Percentiles rank a stretch among this genome's conserved stretches.
phyloP scores from a whole-genome alignment of 2,329 filamentous ascomycete genomes.

The Raffaelea arxii region DNA sequence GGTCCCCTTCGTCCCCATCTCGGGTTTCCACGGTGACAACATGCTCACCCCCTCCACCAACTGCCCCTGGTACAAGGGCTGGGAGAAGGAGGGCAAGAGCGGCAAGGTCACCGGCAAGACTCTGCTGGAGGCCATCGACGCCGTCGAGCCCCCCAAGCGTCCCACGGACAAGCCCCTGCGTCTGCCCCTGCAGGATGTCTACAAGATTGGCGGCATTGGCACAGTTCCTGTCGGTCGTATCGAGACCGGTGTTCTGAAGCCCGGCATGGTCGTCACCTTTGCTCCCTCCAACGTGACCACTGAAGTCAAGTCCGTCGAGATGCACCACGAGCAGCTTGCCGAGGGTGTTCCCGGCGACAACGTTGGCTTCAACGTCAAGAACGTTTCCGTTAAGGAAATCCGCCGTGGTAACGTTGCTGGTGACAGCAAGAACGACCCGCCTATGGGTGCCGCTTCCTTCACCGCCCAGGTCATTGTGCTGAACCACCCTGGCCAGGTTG shows the following conservation, averaged over 20 bases:
- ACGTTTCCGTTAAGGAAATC: constrained; percentile 99
- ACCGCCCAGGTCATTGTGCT: constrained; percentile 99
- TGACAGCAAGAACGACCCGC: constrained; percentile 99
- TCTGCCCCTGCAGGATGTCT: constrained; percentile 99
- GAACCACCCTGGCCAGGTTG: constrained; percentile 99
- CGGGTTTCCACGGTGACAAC: constrained; percentile 99
- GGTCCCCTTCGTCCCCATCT: constrained; percentile 98
- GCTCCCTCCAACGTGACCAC: constrained; percentile 98
- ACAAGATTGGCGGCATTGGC: constrained; percentile 99
- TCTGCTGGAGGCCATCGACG: constrained; percentile 96
- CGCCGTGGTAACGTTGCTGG: constrained; percentile 99
- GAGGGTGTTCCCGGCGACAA: constrained; percentile 99
- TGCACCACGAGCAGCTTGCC: constrained; percentile 98
- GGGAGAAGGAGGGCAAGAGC: constrained; percentile 96
- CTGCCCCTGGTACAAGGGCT: constrained; percentile 99
- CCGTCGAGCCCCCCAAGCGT: constrained; percentile 85
- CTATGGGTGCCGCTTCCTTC: constrained; percentile 82
- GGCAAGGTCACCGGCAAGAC: constrained; percentile 88
- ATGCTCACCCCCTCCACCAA: constrained; percentile 86
- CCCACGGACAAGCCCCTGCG: constrained; percentile 98
- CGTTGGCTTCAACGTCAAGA: constrained; percentile 99
- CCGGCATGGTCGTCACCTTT: constrained; percentile 93
- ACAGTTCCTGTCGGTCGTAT: constrained; percentile 99
- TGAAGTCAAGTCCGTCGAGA: constrained; percentile 99
- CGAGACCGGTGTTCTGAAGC: constrained; percentile 96